Base-by-base conservation (phyloP, 2,329 filamentous ascomycete genomes). In the Aspergillus ibericus region DNA sequence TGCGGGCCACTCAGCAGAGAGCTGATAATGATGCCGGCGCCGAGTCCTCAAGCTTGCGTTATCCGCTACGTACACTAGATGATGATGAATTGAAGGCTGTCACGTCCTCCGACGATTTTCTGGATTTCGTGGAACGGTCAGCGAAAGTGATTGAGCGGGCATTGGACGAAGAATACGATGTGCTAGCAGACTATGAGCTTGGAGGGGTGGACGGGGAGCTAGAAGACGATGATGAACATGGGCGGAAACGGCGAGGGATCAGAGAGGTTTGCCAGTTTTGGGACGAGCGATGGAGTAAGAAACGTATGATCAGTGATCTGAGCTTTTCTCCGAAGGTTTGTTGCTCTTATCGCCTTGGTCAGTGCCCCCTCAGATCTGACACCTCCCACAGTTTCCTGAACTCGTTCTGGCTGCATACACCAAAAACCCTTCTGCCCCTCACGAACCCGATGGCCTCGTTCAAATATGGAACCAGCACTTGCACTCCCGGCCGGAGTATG, bases 401-500 rank as follows among this genome's bases (percentile, higher is more conserved):
- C 85, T 99, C 35, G 82, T 99, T 48, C 86, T 98, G 49, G 93
- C 95, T 29, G 91, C 95, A 4, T 98, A 99, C 76, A 99, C 95
- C 56, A 99, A 98, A 78, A 97, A 97, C 72, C 92, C 93, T 5
- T 91, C 93, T 7, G 93, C 95, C 16, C 93, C 93, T 29, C 92
- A 96, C 70, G 93, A 97, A 66, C 92, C 93, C 10, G 91, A 96
- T 70, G 95, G 95, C 25, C 83, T 99, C 44, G 88, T 99, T 32
- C 93, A 97, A 74, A 89, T 99, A 34, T 99, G 96, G 96, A 99
- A 97, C 72, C 84, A 92, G 70, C 93, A 98, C 75, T 88, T 98
- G 74, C 93, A 96, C 68, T 91, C 95, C 66, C 87, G 95, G 29
- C 92, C 95, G 1, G 95, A 99, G 81, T 98, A 96, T 76, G 88